Base-by-base conservation (phyloP, 2,329 filamentous ascomycete genomes). In the Colletotrichum plurivorum region DNA sequence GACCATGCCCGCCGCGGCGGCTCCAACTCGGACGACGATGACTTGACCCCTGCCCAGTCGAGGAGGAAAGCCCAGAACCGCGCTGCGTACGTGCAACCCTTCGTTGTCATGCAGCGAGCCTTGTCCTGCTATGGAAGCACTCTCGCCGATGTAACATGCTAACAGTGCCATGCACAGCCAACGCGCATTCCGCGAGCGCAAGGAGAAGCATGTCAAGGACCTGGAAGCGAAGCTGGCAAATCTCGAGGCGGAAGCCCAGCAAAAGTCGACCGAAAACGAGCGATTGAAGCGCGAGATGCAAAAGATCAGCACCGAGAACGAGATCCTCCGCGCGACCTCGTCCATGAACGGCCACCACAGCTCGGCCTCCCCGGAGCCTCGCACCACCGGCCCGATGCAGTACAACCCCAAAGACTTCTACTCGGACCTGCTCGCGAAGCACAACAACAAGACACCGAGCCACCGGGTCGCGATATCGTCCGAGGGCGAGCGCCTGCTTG, bases 181-280 rank as follows among this genome's bases (percentile, higher is more conserved):
- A 86, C 92, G 95, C 75, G 95, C 96, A 39, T 98, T 98, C 80
- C 94, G 95, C 70, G 95, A 98, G 81, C 92, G 95, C 74, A 98
- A 98, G 81, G 95, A 98, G 79, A 92, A 91, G 67, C 95, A 97
- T 76, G 94, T 98, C 71, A 95, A 95, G 79, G 94, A 98, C 70
- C 90, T 98, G 25, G 95, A 98, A 81, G 89, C 90, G 66, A 96
- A 97, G 78, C 90, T 98, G 31, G 91, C 89, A 57, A 87, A 85
- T 56, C 89, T 98, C 39, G 92, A 97, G 77, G 89, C 90, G 69
- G 90, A 91, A 57, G 92, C 93, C 59, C 88, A 90, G 63, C 87
- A 89, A 41, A 88, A 96, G 0, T 88, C 91, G 48, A 89, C 91
- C 52, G 95, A 98, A 79, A 98, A 98, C 77, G 93, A 97, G 79